Evolutionary conservation across 2,329 filamentous ascomycete species (phyloP), one percentile per base, ranked within the genome.

Genomic region (Diaporthe ampelina): DNA sequence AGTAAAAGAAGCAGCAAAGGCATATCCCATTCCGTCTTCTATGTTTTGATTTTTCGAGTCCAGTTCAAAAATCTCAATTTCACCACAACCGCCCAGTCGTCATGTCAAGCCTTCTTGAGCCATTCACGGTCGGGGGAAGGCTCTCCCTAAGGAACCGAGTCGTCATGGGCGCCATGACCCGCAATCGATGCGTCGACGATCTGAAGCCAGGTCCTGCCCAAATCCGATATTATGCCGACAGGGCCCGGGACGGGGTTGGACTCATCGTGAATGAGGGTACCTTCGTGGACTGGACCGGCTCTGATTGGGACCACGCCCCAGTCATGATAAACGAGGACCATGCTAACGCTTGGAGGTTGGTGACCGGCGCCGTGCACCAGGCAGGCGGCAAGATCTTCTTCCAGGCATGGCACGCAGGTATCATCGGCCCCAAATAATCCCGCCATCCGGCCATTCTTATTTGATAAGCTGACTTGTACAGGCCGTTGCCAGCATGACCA

Each of bases 301-400:
- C 35, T 37, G 40, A n/a, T 15, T 74, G 68, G 40, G n/a, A 40
- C 11, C 43, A 61, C 19, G 43, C 48, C 11, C 73, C 74, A 26
- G 35, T 74, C 54, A 74, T 76, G 74, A 58, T 70, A 8, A 71
- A 45, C 8, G 48, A 48, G 9, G 73, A 74, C 3, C 74, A 76
- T 24, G 59, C 68, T 13, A 24, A 58, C 9, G 86, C 84, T 0
- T 91, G 89, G 89, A 86, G 85, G 70, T 81, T 84, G 65, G 82
- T 91, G 57, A 88, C 87, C 1, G 85, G 87, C 70, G 86, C 85
- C 3, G 88, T 91, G 7, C 89, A 91, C 80, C 81, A 82, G 37
- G 88, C 89, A 77, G 86, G 86, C 32, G 85, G 83, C 52, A 86
- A 84, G 77, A 88, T 90, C 76, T 90, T 84, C 80, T 77, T 85